phyloP scores from a whole-genome alignment of 495 filamentous ascomycete genomes.

The Lichenothelia convexa region DNA sequence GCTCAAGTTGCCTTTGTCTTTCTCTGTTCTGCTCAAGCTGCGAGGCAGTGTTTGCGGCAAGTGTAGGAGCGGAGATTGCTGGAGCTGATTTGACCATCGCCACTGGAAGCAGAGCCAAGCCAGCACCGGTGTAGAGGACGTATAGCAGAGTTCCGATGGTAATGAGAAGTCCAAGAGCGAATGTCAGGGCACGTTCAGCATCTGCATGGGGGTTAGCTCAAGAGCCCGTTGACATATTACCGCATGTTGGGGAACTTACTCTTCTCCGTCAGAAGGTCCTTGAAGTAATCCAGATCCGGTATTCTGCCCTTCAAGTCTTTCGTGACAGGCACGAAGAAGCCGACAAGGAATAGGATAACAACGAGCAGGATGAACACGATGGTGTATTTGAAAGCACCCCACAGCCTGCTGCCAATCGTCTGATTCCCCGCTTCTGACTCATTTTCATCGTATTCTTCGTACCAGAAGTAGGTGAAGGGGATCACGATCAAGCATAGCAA shows the following conservation, averaged over 20 bases:
- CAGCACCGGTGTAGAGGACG: conserved; percentile 70
- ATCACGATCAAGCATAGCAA: conserved; percentile 68
- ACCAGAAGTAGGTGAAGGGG: conserved; percentile 95
- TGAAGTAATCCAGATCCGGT: conserved; percentile 72
- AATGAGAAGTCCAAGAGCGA: conserved; percentile 68
- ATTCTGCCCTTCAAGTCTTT: conserved; percentile 28
- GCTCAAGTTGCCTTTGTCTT: conserved; percentile 75
- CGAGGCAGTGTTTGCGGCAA: conserved; percentile 54
- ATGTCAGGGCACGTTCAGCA: conserved; percentile 81
- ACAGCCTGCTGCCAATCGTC: conserved; percentile 46
- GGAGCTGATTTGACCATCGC: conserved; percentile 81
- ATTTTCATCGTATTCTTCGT: conserved; percentile 87
- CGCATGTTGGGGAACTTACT: conserved; percentile 30
- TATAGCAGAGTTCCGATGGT: conserved; percentile 73
- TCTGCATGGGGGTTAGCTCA: conserved; percentile 29
- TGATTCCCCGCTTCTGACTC: conserved; percentile 60
- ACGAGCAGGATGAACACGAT: conserved; percentile 62
- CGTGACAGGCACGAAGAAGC: conserved; percentile 77
- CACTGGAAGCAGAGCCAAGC: conserved; percentile 75
- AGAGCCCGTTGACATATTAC: conserved; percentile 1
- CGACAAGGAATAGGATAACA: conserved; percentile 70
- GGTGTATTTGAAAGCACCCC: conserved; percentile 80
- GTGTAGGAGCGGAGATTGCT: conserved; percentile 54
- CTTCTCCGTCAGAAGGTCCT: conserved; percentile 61
- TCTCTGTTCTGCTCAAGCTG: conserved; percentile 76